Evolutionary conservation across 2,329 filamentous ascomycete genomes (phyloP).

Genomic region (Aspergillus oerlinghausenensis): DNA sequence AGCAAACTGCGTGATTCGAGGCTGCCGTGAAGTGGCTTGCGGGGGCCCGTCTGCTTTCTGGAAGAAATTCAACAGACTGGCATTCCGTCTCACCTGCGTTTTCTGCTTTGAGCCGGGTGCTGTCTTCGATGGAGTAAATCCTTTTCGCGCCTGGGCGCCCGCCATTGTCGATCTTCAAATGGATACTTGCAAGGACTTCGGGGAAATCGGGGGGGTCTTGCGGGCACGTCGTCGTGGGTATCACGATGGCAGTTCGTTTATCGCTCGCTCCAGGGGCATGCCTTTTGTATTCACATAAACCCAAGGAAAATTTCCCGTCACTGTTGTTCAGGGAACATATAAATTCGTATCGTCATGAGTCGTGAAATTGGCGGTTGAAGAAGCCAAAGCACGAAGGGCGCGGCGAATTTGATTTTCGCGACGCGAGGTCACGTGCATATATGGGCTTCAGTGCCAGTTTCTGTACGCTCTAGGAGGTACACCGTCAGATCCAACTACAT

Average conservation of each 20-base stretch:
- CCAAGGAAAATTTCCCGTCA: not conserved
- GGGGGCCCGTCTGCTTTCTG: conserved; percentile 58
- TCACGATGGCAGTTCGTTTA: not conserved
- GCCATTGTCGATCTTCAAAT: conserved; percentile 17
- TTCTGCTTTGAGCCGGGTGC: conserved; percentile 10
- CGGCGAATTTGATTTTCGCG: conserved; percentile 12
- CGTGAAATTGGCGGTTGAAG: not conserved
- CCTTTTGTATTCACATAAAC: not conserved
- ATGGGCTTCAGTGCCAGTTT: not conserved
- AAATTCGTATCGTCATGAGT: not conserved
- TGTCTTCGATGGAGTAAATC: conserved; percentile 21
- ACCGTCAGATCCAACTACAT: not conserved
- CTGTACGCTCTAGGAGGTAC: not conserved
- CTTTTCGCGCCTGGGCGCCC: conserved; percentile 18
- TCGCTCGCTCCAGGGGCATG: not conserved
- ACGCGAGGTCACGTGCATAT: conserved; percentile 19
- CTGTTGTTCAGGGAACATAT: not conserved
- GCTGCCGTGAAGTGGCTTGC: conserved; percentile 46
- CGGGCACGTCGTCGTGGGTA: not conserved
- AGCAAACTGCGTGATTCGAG: conserved; percentile 51
- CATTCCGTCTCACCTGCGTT: conserved; percentile 43
- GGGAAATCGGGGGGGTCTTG: not conserved
- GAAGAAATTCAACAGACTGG: conserved; percentile 70
- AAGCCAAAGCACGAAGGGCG: conserved; percentile 9
- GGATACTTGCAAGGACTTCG: too few species aligned